A percentile compares a stretch with the other conserved stretches of the same genome.
phyloP scores from a whole-genome alignment of 306 rosid species.

The Glycyrrhiza uralensis region DNA sequence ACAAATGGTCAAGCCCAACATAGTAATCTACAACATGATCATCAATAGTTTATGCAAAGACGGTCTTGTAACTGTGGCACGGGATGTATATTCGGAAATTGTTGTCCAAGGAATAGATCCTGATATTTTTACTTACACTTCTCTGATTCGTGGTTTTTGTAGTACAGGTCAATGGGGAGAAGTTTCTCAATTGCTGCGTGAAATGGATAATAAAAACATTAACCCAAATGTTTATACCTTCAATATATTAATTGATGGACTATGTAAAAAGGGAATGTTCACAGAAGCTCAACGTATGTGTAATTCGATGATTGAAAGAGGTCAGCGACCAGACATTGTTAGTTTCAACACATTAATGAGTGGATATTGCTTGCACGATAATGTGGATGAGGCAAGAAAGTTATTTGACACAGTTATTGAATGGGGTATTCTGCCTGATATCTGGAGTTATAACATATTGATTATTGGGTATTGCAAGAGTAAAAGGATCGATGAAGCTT shows the following conservation, averaged over 20 bases:
- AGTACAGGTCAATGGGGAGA: slow-evolving; percentile 23
- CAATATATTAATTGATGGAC: slow-evolving; percentile 27
- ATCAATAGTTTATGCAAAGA: slow-evolving; percentile 40
- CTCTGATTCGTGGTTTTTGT: slow-evolving; percentile 36
- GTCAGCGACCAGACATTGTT: slow-evolving; percentile 9
- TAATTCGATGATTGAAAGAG: slow-evolving; percentile 20
- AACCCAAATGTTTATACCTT: slow-evolving; percentile 31
- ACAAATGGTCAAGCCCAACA: slow-evolving; percentile 6
- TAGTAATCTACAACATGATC: slow-evolving; percentile 26
- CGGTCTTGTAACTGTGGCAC: slow-evolving; percentile 25
- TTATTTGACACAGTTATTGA: slow-evolving; percentile 14
- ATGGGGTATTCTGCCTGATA: slow-evolving; percentile 22
- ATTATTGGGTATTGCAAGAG: slow-evolving; percentile 36
- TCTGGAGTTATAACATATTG: slow-evolving; percentile 36
- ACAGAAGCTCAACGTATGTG: slow-evolving; percentile 21
- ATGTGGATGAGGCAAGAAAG: slow-evolving; percentile 16
- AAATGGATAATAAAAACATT: slow-evolving; percentile 30
- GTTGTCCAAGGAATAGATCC: slow-evolving; percentile 20
- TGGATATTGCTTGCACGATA: slow-evolving; percentile 31
- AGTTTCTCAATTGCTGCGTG: slow-evolving; percentile 13
- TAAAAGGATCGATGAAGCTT: slow-evolving; percentile 29
- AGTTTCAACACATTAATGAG: slow-evolving; percentile 34
- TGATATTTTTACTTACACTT: slow-evolving; percentile 28
- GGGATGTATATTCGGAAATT: slow-evolving; percentile 17
- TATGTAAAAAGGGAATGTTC: slow-evolving; percentile 31